These are phyloP conservation scores for Penicillium crustosum DNA, from an alignment of 2,329 filamentous ascomycete species.

Conservation along the genomic window DNA sequence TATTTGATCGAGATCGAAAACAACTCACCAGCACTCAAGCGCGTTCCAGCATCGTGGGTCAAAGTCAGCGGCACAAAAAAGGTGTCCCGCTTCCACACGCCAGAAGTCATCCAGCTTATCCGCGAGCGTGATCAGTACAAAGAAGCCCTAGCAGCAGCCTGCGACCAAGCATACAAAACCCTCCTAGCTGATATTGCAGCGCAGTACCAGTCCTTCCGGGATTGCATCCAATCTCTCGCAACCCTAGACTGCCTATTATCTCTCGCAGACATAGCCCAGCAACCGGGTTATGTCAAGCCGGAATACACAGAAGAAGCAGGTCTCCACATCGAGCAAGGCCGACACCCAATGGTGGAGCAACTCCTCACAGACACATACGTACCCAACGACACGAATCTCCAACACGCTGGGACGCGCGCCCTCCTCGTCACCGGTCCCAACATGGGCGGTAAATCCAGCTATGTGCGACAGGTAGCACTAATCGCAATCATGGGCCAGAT, in stretches of 20 bases:
- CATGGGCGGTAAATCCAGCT: conserved; percentile 99
- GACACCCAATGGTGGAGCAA: conserved; percentile 95
- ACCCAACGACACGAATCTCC: conserved; percentile 77
- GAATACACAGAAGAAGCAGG: conserved; percentile 63
- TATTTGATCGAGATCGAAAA: conserved; percentile 93
- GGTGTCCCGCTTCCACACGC: conserved; percentile 88
- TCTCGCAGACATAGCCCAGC: conserved; percentile 76
- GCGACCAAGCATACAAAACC: conserved; percentile 74
- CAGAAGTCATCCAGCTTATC: conserved; percentile 78
- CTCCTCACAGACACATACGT: conserved; percentile 84
- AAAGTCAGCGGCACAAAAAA: conserved; percentile 96
- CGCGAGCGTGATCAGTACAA: conserved; percentile 91
- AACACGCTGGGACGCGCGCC: conserved; percentile 65
- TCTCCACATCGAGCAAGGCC: conserved; percentile 70
- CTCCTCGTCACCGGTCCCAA: conserved; percentile 94
- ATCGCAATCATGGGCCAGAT: conserved; percentile 93
- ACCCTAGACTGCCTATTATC: conserved; percentile 88
- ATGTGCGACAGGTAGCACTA: conserved; percentile 87
- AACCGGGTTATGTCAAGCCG: conserved; percentile 86
- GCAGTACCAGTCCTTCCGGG: conserved; percentile 87
- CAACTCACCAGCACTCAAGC: conserved; percentile 66
- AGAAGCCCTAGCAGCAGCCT: conserved; percentile 87
- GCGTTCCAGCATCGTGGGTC: conserved; percentile 88
- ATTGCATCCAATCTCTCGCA: conserved; percentile 81
- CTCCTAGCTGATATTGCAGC: conserved; percentile 72